These are phyloP conservation scores for Kickxella alabastrina DNA, from an alignment of 192 early-diverging fungal species.

Conservation along the genomic window DNA sequence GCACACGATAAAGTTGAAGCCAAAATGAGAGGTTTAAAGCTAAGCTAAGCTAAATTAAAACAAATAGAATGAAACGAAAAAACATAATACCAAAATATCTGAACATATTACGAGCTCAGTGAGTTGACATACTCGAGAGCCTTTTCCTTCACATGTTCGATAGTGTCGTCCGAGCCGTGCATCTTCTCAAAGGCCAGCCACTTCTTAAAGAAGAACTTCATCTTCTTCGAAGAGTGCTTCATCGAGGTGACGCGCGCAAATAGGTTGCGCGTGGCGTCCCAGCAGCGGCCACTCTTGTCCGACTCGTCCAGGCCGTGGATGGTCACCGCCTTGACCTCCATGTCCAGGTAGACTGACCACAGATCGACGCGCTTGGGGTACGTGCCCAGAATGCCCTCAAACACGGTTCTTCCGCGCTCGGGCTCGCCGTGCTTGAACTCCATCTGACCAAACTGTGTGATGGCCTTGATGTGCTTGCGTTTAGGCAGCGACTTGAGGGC, in stretches of 20 bases:
- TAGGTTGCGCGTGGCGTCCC: conserved; percentile 56
- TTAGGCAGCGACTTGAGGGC: conserved; percentile 83
- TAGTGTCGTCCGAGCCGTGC: conserved; percentile 69
- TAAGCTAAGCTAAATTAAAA: too few species aligned
- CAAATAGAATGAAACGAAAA: background rate
- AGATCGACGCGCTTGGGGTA: conserved; percentile 93
- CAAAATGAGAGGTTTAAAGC: too few species aligned
- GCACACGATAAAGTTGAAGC: too few species aligned
- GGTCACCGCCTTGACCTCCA: conserved; percentile 73
- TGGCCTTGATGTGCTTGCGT: conserved; percentile 92
- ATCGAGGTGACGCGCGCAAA: conserved; percentile 88
- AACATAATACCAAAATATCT: background rate
- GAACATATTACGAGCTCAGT: conserved; percentile 19
- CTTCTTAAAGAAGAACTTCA: conserved; percentile 99
- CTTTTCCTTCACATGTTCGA: conserved; percentile 83
- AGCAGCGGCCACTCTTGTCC: conserved; percentile 19
- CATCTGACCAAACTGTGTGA: conserved; percentile 92
- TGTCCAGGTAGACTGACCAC: conserved; percentile 96
- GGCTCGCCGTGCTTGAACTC: conserved; percentile 97
- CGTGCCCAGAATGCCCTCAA: conserved; percentile 90
- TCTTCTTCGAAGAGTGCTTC: conserved; percentile 94
- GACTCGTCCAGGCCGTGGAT: conserved; percentile 18
- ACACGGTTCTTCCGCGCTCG: conserved; percentile 95
- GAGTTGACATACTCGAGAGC: conserved; percentile 79
- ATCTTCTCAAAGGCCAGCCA: conserved; percentile 95